These are phyloP conservation scores for Gentiana dahurica DNA, from an alignment of 257 asterid species.

Conservation along the genomic window DNA sequence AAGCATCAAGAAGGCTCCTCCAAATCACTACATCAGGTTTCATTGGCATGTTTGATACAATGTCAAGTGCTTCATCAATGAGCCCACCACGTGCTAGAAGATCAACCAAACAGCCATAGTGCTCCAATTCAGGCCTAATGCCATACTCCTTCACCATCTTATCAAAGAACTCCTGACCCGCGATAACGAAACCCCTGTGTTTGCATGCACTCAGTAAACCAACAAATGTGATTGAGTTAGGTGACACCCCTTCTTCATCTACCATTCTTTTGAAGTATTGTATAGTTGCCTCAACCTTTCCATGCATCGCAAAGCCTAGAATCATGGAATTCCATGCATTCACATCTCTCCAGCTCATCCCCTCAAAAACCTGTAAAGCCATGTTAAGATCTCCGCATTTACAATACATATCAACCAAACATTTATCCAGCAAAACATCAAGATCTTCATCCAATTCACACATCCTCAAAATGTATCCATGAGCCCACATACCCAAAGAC, in stretches of 20 bases:
- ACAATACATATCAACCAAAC: slow-evolving; percentile 67
- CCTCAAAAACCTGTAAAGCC: slow-evolving; percentile 50
- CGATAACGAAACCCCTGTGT: slow-evolving; percentile 56
- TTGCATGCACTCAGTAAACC: slow-evolving; percentile 60
- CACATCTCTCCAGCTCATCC: slow-evolving; percentile 43
- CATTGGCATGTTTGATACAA: slow-evolving; percentile 50
- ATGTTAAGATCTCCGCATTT: slow-evolving; percentile 61
- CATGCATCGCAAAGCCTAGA: slow-evolving; percentile 58
- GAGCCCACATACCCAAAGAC: slow-evolving; percentile 67
- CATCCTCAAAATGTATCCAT: slow-evolving; percentile 41
- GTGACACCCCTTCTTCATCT: slow-evolving; percentile 27
- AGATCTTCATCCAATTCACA: slow-evolving; percentile 17
- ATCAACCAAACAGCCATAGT: slow-evolving; percentile 68
- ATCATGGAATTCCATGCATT: slow-evolving; percentile 68
- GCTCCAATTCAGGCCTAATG: slow-evolving; percentile 61
- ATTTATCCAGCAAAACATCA: slow-evolving; percentile 41
- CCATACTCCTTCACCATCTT: slow-evolving; percentile 35
- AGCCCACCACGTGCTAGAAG: slow-evolving; percentile 57
- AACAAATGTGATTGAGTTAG: slow-evolving; percentile 62
- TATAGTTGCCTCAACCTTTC: slow-evolving; percentile 44
- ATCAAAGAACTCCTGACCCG: slow-evolving; percentile 46
- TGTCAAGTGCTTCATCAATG: slow-evolving; percentile 52
- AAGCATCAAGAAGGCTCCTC: slow-evolving; percentile 73
- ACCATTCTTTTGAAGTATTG: slow-evolving; percentile 42
- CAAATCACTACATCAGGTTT: slow-evolving; percentile 75